A percentile compares a stretch with the other conserved stretches of the same genome.
Evolutionary conservation across 257 asterid species (phyloP).

Genomic region (Scutellaria minor): DNA sequence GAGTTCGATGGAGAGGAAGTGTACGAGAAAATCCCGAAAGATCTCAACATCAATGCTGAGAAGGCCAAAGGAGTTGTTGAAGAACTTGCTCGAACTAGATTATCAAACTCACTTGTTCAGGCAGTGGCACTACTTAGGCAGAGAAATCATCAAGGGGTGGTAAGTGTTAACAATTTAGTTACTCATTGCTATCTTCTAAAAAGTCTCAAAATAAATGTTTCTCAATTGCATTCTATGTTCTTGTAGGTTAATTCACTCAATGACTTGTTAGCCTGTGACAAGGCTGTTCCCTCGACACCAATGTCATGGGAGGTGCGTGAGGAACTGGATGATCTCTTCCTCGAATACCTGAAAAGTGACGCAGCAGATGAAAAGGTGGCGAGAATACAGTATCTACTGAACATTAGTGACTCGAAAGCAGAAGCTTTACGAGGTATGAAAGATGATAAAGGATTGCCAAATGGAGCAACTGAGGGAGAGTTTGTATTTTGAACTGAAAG

Average conservation of each 20-base stretch:
- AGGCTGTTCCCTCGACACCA: slow-evolving; percentile 84
- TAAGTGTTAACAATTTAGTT: slow-evolving; percentile 41
- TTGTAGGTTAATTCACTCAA: slow-evolving; percentile 85
- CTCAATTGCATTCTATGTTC: slow-evolving; percentile 7
- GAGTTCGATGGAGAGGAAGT: slow-evolving; percentile 89
- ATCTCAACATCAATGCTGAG: slow-evolving; percentile 65
- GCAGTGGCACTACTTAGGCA: slow-evolving; percentile 88
- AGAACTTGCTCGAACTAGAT: slow-evolving; percentile 69
- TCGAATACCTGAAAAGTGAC: slow-evolving; percentile 62
- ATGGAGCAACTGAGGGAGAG: slow-evolving; percentile 63
- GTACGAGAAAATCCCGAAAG: slow-evolving; percentile 78
- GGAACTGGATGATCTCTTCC: slow-evolving; percentile 76
- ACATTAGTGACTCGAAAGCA: slow-evolving; percentile 76
- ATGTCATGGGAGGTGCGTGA: slow-evolving; percentile 85
- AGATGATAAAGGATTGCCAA: slow-evolving; percentile 57
- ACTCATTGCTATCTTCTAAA: neutral
- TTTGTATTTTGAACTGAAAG: slow-evolving; percentile 59
- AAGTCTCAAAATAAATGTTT: slow-evolving; percentile 12
- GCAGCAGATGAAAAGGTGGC: slow-evolving; percentile 66
- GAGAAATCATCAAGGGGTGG: slow-evolving; percentile 80
- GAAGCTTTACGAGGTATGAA: slow-evolving; percentile 59
- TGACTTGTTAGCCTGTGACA: slow-evolving; percentile 90
- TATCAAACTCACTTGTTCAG: slow-evolving; percentile 83
- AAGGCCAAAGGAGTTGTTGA: slow-evolving; percentile 76
- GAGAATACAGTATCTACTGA: slow-evolving; percentile 78